These are phyloP conservation scores for Posidonia oceanica DNA, from an alignment of 116 monocot species.

Conservation along the genomic window DNA sequence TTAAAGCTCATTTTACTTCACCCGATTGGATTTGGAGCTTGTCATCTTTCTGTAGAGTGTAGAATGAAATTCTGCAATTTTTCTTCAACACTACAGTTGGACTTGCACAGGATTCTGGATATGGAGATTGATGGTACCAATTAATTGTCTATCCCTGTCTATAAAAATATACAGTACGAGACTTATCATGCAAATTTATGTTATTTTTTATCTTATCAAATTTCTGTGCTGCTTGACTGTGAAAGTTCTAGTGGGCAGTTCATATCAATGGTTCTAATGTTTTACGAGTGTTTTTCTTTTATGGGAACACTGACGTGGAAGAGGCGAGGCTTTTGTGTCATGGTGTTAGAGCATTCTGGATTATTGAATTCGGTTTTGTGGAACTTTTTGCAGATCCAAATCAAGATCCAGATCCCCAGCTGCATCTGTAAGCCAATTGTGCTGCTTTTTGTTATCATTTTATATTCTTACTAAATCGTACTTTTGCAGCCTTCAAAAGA, in stretches of 20 bases:
- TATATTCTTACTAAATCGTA: not conserved
- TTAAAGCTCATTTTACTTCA: not conserved
- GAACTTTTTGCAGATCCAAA: constrained; percentile 83
- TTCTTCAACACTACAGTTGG: not conserved
- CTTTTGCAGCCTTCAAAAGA: constrained; percentile 17
- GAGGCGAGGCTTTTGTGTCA: constrained; percentile 36
- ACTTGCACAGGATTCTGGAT: not conserved
- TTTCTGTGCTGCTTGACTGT: no score
- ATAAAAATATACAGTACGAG: no score
- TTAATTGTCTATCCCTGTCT: not conserved
- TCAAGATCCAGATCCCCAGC: constrained; percentile 65
- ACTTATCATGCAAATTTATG: no score
- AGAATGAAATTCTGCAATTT: no score
- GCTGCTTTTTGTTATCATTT: not conserved
- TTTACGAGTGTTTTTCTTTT: not conserved
- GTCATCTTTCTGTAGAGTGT: no score
- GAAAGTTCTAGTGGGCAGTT: no score
- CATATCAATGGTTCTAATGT: not conserved
- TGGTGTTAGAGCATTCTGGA: constrained; percentile 29
- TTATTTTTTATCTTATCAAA: no score
- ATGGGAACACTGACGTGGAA: constrained; percentile 24
- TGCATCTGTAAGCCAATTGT: constrained; percentile 19
- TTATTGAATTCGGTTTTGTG: constrained; percentile 60
- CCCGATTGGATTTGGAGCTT: no score
- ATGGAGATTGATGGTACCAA: not conserved